Base-by-base conservation (phyloP, 805 yeast genomes). In the Candida nemodendra region DNA sequence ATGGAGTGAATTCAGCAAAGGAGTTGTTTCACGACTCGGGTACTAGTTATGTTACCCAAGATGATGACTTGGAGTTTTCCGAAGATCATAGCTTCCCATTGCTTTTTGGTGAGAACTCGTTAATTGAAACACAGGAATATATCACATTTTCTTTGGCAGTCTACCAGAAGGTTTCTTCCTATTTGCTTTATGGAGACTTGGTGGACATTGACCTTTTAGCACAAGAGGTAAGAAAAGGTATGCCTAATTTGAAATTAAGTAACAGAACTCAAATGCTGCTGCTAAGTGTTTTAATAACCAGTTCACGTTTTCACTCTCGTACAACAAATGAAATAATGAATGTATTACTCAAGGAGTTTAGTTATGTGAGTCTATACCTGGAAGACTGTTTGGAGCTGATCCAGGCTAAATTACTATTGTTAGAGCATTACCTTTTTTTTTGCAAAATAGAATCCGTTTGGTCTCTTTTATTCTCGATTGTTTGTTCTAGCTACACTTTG, bases 321-420 rank as follows among this genome's bases (percentile, higher is more conserved):
- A 14, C 18, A 9, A 30, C 14, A 12, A 18, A 21, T 8, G 26
- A 30, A 7, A n/a, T 21, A 11, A 4, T 12, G 12, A 9, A 7
- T 21, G 11, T 7, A 4, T 15, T 42, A 28, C n/a, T 35, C 9
- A 16, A 21, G 4, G 30, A 17, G 19, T 42, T 35, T 29, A 36
- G 36, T 2, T 9, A 25, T n/a, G 28, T 29, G 12, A 30, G 30
- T 22, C 13, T 39, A 3, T 22, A 27, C 22, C 16, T 32, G 7
- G 34, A 33, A 12, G 46, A 42, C 19, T 15, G 32, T 13, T 9
- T 39, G 11, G 46, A 42, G 21, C 21, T 32, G 23, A 5, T 42
- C 9, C 42, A 32, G 25, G 27, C 38, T 19, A 41, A 37, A 9
- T 13, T 42, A 17, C 23, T 42, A 15, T 3, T 38, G 27, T 24